A percentile compares a stretch with the other conserved stretches of the same genome.
Evolutionary conservation across 345 rosid species (phyloP).

Genomic region (Citrus australasica): DNA sequence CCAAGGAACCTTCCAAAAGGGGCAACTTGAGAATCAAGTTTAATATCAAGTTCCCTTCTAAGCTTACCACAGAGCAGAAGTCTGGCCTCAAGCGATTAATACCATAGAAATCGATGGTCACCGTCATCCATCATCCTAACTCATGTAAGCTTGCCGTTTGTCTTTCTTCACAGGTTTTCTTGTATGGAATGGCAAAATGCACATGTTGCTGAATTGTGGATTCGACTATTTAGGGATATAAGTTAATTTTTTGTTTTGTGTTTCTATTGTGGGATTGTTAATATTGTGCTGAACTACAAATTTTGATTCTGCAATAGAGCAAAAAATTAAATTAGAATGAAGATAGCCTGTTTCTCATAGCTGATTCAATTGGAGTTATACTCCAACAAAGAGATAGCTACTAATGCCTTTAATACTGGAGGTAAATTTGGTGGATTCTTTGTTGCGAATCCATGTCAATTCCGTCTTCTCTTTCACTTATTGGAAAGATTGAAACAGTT

Average conservation of each 20-base stretch:
- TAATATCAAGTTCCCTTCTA: conserved; percentile 72
- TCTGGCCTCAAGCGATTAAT: conserved; percentile 56
- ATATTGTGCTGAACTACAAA: background rate
- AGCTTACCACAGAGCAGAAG: conserved; percentile 69
- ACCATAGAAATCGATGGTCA: conserved; percentile 11
- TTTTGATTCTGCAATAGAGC: background rate
- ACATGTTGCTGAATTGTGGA: conserved; percentile 11
- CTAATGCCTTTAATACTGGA: background rate
- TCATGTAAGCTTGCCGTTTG: conserved; percentile 16
- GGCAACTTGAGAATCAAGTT: conserved; percentile 86
- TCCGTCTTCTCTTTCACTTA: background rate
- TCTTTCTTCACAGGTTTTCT: background rate
- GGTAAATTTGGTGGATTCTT: background rate
- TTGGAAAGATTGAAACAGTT: background rate
- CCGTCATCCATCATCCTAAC: conserved; percentile 5
- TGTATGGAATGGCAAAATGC: conserved; percentile 2
- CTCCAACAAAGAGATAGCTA: background rate
- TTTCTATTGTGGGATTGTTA: background rate
- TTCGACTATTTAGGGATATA: background rate
- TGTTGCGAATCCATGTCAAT: background rate
- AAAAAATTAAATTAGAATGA: background rate
- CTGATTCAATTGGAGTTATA: background rate
- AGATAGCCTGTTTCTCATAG: background rate
- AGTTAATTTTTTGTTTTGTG: conserved; percentile 10
- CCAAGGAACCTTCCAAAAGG: conserved; percentile 70